Base-by-base conservation (phyloP, 2,329 filamentous ascomycete species). In the Phaeophleospora eucalypticola region DNA sequence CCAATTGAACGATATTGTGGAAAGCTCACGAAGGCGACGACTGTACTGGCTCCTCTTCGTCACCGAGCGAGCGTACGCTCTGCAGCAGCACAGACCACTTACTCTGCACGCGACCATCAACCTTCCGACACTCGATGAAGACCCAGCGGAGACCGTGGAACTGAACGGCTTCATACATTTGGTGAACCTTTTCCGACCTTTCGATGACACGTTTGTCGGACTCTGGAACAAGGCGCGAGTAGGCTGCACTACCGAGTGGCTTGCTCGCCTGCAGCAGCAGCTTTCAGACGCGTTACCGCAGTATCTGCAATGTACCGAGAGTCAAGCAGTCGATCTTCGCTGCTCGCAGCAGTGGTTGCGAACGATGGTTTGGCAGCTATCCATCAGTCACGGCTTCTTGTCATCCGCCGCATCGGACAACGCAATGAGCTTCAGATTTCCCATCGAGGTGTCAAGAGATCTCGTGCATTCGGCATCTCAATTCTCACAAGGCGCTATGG, bases 281-380 rank as follows among this genome's bases (percentile, higher is more conserved):
- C 68, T 79, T 1, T 72, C 71, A 3, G 72, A 74, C 44, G 73
- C 76, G 16, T 68, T 82, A 2, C 76, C 80, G 3, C 65, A 71
- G 15, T 80, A 81, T 41, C 68, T 83, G 6, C 75, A 79, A 20
- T 71, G 73, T 4, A 83, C 81, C 0, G 80, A 83, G 48, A 82
- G 80, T 16, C 83, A 87, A 57, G 83, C 82, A 44, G 81, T 84
- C 4, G 82, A 87, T 56, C 74, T 87, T 15, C 72, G 84, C 36
- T 77, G 84, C 43, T 86, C 82, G 2, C 83, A 87, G 60, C 82
- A 85, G 58, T 87, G 83, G 83, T 71, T 87, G 3, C 73, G 80
- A 15, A 79, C 82, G 1, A 83, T 86, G 68, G 78, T 86, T n/a
- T 87, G 83, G 83, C 83, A 86, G 57, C 75, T 83, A 1, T 82